Percentiles rank a stretch among this genome's conserved stretches.
phyloP scores from a whole-genome alignment of 257 asterid genomes.

The Rauvolfia tetraphylla region DNA sequence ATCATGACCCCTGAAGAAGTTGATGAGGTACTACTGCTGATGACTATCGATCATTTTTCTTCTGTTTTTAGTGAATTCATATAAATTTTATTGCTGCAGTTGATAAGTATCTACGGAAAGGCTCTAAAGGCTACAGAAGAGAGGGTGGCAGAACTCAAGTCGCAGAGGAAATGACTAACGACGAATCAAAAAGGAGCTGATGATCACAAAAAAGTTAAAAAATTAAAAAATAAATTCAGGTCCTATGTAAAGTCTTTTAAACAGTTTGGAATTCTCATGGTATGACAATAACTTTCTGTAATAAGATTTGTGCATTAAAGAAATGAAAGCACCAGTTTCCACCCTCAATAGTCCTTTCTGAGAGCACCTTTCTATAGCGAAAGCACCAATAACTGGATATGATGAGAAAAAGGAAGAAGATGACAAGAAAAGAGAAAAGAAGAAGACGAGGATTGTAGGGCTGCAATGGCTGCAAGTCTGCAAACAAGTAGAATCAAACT shows the following conservation, averaged over 20 bases:
- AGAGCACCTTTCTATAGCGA: too few relatives aligned
- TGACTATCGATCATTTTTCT: neutral
- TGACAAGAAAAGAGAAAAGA: too few relatives aligned
- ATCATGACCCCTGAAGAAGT: constrained; percentile 62
- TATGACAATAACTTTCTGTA: neutral
- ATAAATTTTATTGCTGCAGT: constrained; percentile 26
- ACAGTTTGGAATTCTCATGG: neutral
- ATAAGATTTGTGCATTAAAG: neutral
- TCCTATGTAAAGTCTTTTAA: neutral
- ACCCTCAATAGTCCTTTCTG: too few relatives aligned
- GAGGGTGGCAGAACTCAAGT: constrained; percentile 70
- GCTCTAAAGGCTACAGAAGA: constrained; percentile 89
- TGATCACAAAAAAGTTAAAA: constrained; percentile 7
- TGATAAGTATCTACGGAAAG: constrained; percentile 60
- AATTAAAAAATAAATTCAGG: neutral
- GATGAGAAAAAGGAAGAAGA: too few relatives aligned
- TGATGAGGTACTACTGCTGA: constrained; percentile 42
- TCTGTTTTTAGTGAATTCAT: neutral
- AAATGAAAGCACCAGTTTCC: neutral
- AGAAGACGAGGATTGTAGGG: too few relatives aligned
- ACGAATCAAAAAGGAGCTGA: neutral
- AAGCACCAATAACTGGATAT: too few relatives aligned
- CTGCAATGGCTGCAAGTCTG: too few relatives aligned
- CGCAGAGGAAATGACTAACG: constrained; percentile 37
- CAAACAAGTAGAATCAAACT: too few relatives aligned